A percentile compares a stretch with the other conserved stretches of the same genome.
These are phyloP conservation scores for Rhizopogon sp. DNA, from an alignment of 768 basidiomycete species.

Conservation along the genomic window DNA sequence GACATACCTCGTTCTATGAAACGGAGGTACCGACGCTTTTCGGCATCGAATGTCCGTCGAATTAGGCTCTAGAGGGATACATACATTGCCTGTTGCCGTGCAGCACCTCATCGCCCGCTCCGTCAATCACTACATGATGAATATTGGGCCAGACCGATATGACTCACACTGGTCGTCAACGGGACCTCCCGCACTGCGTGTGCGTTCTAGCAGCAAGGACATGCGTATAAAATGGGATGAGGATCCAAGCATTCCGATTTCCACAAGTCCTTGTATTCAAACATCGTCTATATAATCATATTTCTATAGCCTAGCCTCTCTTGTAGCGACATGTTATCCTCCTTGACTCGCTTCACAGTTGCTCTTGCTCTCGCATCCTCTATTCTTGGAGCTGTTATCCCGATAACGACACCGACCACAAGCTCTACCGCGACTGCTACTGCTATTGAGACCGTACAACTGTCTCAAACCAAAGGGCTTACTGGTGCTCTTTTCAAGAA, in stretches of 20 bases:
- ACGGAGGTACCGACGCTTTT: no score
- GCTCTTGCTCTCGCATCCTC: conserved; percentile 8
- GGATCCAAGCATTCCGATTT: background rate
- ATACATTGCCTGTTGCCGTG: no score
- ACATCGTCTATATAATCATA: background rate
- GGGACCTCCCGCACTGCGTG: background rate
- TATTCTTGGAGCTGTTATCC: conserved; percentile 11
- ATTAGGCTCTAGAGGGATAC: no score
- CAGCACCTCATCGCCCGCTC: background rate
- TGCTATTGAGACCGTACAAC: no score
- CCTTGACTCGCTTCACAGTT: background rate
- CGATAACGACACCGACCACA: background rate
- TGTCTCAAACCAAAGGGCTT: background rate
- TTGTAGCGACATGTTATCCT: background rate
- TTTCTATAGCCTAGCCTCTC: background rate
- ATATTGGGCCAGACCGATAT: background rate
- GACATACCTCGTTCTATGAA: background rate
- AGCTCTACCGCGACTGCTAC: background rate
- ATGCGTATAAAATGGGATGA: background rate
- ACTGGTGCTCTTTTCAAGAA: conserved; percentile 14
- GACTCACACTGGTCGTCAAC: background rate
- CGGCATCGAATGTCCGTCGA: background rate
- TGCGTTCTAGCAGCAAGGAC: background rate
- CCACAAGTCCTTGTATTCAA: background rate
- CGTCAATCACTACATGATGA: background rate